These are phyloP conservation scores for Saccharomycopsis synnaedendra DNA, from an alignment of 805 yeast species.

Conservation along the genomic window DNA sequence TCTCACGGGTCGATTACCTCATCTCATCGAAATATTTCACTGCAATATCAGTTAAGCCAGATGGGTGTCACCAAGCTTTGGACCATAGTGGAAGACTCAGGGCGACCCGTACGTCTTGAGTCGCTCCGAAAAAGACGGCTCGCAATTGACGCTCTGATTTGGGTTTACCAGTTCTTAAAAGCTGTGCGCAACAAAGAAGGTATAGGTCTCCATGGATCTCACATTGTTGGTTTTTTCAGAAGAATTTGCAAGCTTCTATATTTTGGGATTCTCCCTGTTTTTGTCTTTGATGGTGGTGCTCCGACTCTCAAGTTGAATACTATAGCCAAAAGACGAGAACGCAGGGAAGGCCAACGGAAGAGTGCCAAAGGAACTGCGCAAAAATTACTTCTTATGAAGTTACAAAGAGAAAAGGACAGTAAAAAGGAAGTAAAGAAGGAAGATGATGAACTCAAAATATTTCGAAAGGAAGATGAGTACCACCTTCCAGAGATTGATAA, in stretches of 20 bases:
- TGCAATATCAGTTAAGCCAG: neutral
- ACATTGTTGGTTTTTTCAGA: conserved; percentile 90
- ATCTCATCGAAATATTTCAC: neutral
- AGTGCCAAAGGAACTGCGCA: conserved; percentile 68
- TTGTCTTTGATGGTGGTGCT: conserved; percentile 94
- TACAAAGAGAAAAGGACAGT: conserved; percentile 44
- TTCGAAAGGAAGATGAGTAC: conserved; percentile 65
- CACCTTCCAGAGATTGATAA: conserved; percentile 65
- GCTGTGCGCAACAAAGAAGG: conserved; percentile 89
- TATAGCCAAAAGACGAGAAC: conserved; percentile 57
- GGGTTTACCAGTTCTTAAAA: conserved; percentile 95
- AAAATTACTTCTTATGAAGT: conserved; percentile 64
- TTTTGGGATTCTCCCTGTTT: conserved; percentile 80
- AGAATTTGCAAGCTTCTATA: conserved; percentile 83
- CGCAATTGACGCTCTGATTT: conserved; percentile 97
- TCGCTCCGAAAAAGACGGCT: conserved; percentile 64
- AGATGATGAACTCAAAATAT: conserved; percentile 21
- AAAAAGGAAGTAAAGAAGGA: conserved; percentile 16
- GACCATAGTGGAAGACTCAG: conserved; percentile 83
- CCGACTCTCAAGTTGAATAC: conserved; percentile 75
- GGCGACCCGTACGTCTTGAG: conserved; percentile 83
- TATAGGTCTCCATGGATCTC: conserved; percentile 59
- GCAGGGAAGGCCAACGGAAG: conserved; percentile 64
- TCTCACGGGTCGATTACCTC: no score
- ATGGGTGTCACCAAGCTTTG: conserved; percentile 98